Conservation (phyloP, 345 rosid genomes). For the Melaleuca quinquenervia region DNA sequence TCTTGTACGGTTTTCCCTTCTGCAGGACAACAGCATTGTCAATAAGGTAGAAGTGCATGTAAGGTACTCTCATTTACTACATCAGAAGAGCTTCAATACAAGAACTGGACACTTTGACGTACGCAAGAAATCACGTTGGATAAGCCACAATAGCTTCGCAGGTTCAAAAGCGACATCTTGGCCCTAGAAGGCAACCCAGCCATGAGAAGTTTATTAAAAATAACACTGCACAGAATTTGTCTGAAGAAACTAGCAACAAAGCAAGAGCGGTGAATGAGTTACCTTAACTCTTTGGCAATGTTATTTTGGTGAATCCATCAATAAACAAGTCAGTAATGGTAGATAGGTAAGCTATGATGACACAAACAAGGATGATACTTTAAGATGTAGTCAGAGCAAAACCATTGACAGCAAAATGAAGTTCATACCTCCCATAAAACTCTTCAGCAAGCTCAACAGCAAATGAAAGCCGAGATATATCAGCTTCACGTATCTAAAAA, state of each 20-base stretch:
- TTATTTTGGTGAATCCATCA: conserved; percentile 20
- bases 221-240: not conserved
- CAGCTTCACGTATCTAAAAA: conserved; percentile 93
- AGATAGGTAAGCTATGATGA: not conserved
- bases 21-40: conserved; percentile 18
- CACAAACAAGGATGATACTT: not conserved
- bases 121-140: conserved; percentile 99
- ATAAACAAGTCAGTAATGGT: conserved; percentile 26
- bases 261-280: conserved; percentile 18
- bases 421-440: conserved; percentile 87
- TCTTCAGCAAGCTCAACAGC: conserved; percentile 99
- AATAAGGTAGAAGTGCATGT: not conserved
- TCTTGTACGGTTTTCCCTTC: conserved; percentile 97
- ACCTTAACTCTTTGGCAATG: conserved; percentile 82
- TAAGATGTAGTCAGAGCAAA: not conserved
- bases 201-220: conserved; percentile 1
- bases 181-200: conserved; percentile 44
- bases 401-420: not conserved
- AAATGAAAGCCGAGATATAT: conserved; percentile 92
- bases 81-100: not conserved
- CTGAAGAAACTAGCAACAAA: not conserved
- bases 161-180: conserved; percentile 98
- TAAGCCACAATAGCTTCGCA: conserved; percentile 96
- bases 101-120: conserved; percentile 19
- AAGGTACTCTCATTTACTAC: not conserved